Base-by-base conservation (phyloP, 1,284 basidiomycete genomes). In the Ceratobasidium sp. region DNA sequence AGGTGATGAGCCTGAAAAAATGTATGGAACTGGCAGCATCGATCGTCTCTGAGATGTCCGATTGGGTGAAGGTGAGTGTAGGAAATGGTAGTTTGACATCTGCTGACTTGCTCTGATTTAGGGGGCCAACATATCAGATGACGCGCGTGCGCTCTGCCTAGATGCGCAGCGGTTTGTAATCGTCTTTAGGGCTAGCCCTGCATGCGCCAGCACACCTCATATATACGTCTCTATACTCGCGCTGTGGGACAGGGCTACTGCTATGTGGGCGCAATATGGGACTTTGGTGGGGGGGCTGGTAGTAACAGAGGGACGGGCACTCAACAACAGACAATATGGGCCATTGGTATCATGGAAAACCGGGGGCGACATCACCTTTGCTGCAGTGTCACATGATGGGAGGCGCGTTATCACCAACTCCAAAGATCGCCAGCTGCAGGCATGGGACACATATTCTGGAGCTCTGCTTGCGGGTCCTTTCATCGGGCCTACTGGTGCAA, bases 201-300 rank as follows among this genome's bases (percentile, higher is more conserved):
- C 22, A 13, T 48, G n/a, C 22, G 2, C 7, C 1, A 61, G 56
- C 41, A 72, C 68, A 1, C 56, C 68, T n/a, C 68, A 72, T n/a
- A 72, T 72, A 0, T 69, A 69, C n/a, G 27, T 69, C 3, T 69
- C 65, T 1, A 29, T 56, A 29, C 65, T 68, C 22, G 48, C 65
- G 3, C 34, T 68, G 8, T 54, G 49, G 54, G 19, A 37, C 31
- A 34, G 31, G n/a, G 31, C n/a, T 16, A 8, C 4, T 3, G 16
- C 54, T 5, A 58, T 58, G 27, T 58, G 54, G 54, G 31, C n/a
- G n/a, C n/a, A n/a, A n/a, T n/a, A n/a, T n/a, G n/a, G n/a, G n/a
- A n/a, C n/a, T n/a, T n/a, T n/a, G n/a, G n/a, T n/a, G n/a, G n/a
- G n/a, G n/a, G 31, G 31, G n/a, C 9, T 37, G 8, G 13, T 54